Percentiles rank a stretch among this genome's conserved stretches.
Evolutionary conservation across 2,329 filamentous ascomycete species (phyloP).

Genomic region (Fusarium phyllophilum): DNA sequence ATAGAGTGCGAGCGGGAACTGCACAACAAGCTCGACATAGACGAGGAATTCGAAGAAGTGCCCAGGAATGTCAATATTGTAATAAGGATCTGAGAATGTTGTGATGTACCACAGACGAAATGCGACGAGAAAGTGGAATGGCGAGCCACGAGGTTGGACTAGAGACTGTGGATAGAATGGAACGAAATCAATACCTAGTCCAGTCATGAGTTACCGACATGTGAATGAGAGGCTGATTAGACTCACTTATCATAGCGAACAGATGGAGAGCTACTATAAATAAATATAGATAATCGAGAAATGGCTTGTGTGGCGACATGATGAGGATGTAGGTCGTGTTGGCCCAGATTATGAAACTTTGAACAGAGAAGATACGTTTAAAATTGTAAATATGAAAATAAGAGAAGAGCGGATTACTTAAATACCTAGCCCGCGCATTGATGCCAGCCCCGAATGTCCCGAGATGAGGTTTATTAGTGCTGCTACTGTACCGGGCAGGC

Average conservation of each 20-base stretch:
- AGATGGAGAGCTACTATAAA: not conserved
- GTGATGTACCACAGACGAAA: not conserved
- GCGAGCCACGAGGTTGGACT: not conserved
- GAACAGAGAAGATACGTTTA: not conserved
- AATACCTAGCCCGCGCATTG: not conserved
- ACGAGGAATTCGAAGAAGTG: not conserved
- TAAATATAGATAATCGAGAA: not conserved
- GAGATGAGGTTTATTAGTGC: not conserved
- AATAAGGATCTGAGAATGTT: not conserved
- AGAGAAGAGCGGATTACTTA: too few relatives aligned
- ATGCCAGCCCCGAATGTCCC: not conserved
- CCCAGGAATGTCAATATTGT: not conserved
- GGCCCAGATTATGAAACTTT: not conserved
- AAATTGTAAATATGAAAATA: not conserved
- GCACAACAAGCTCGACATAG: not conserved
- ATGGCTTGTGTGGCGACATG: not conserved
- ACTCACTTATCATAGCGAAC: not conserved
- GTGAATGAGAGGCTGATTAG: fast-evolving
- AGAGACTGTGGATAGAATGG: not conserved
- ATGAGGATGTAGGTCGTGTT: not conserved
- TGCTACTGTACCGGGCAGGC: too few relatives aligned
- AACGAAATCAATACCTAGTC: not conserved
- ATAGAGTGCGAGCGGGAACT: not conserved
- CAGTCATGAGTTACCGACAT: not conserved
- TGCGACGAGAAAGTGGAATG: not conserved